Base-by-base conservation (phyloP, 2,329 filamentous ascomycete species). In the Phialophora verrucosa region DNA sequence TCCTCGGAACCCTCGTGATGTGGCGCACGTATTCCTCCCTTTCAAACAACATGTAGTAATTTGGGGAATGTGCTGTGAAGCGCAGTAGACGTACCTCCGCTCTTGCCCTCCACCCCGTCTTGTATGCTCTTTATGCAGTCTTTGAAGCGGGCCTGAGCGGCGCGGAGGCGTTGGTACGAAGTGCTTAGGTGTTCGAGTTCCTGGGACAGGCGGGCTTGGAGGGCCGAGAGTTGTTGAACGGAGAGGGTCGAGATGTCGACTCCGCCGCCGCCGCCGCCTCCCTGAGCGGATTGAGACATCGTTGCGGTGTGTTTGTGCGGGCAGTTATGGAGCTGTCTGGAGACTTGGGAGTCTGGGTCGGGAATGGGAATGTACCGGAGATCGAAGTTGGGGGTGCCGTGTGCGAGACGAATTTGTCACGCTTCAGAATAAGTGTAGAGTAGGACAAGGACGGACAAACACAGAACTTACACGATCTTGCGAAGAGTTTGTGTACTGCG, bases 161-260 rank as follows among this genome's bases (percentile, higher is more conserved):
- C 89, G 70, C 93, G 91, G 1, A 99, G 88, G 77, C 96, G 95
- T 59, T 90, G 85, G 82, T 96, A 97, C 10, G 95, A 98, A 64
- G 84, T 87, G 1, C 92, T 96, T 72, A 99, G 87, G 82, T 98
- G 94, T 77, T 97, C 92, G 71, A 99, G 90, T 81, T 99, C 95
- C 75, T 95, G 90, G 78, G 97, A 94, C 72, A 99, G 90, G 78
- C 97, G 94, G 79, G 95, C 93, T 84, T 99, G 97, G 73, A 99
- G 90, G 74, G 92, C 88, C 72, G 88, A 90, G 72, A 99, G 90
- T 81, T 97, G 94, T 72, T 92, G 91, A 29, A 90, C 84, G 73
- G 90, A 91, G 74, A 99, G 90, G 68, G 86, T 88, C 74, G 90
- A 88, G 74, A 99, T 83, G 76, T 91, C 88, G 72, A 91, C 84